Evolutionary conservation across 305 asterid species (phyloP).

Genomic region (Rubia balearica): DNA sequence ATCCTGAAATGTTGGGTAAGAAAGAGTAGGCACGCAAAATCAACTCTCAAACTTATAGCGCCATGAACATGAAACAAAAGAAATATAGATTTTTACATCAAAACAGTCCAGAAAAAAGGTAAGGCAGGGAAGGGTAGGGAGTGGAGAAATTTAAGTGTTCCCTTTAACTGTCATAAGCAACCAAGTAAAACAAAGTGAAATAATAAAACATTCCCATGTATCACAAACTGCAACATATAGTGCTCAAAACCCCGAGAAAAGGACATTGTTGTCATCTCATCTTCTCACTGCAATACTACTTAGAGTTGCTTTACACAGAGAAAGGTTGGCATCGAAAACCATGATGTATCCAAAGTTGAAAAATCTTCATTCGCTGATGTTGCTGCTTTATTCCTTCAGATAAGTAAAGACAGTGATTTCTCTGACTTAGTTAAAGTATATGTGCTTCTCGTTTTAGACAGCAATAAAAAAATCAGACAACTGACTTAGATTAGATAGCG

Average conservation of each 20-base stretch:
- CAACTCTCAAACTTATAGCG: not conserved
- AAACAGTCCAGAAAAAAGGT: not conserved
- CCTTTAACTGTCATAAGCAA: not conserved
- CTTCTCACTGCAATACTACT: not conserved
- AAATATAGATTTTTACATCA: constrained; percentile 3
- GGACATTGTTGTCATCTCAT: not conserved
- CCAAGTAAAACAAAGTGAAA: not conserved
- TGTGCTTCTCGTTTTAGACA: not conserved
- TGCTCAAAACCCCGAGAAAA: not conserved
- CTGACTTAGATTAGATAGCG: not conserved
- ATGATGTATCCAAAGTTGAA: not conserved
- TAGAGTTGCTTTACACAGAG: not conserved
- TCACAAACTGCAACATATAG: not conserved
- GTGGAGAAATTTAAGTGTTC: not conserved
- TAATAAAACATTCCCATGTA: not conserved
- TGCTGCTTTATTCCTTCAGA: too few species aligned
- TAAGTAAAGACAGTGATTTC: not conserved
- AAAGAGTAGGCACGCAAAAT: constrained; percentile 1
- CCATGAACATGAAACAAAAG: not conserved
- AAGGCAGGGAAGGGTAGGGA: not conserved
- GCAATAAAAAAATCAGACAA: not conserved
- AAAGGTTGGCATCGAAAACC: not conserved
- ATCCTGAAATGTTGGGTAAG: constrained; percentile 36
- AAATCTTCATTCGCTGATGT: not conserved
- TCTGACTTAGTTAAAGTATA: not conserved